Percentiles rank a stretch among this genome's conserved stretches.
Evolutionary conservation across 768 basidiomycete species (phyloP).

Genomic region (Collybia sp.): DNA sequence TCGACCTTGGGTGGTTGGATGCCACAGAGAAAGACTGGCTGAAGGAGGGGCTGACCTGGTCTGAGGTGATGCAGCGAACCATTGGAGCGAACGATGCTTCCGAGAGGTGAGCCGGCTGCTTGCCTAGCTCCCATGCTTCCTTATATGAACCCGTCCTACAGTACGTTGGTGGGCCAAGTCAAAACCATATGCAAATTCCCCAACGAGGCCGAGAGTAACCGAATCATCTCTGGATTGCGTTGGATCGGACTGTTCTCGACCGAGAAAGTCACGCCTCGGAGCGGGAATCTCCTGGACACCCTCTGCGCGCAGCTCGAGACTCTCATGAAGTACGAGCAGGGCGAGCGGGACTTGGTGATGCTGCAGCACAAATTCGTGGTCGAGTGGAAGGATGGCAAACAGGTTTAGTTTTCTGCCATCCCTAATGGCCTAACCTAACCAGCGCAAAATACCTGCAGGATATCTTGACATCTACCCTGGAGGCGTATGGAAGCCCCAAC

Average conservation of each 20-base stretch:
- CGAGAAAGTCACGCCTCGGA: conserved; percentile 56
- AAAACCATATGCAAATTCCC: conserved; percentile 73
- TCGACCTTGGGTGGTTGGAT: conserved; percentile 84
- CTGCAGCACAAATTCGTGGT: conserved; percentile 98
- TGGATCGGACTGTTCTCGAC: conserved; percentile 92
- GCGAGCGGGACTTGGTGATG: conserved; percentile 95
- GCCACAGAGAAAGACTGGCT: conserved; percentile 76
- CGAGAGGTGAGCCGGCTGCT: conserved; percentile 50
- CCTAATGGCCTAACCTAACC: conserved; percentile 3
- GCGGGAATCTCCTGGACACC: conserved; percentile 84
- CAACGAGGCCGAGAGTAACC: conserved; percentile 56
- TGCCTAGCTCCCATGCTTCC: not conserved
- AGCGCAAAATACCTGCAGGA: conserved; percentile 39
- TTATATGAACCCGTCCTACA: conserved; percentile 20
- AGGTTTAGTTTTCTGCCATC: conserved; percentile 33
- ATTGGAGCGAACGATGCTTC: conserved; percentile 60
- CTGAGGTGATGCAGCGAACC: conserved; percentile 73
- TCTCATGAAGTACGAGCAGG: conserved; percentile 86
- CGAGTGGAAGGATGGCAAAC: conserved; percentile 78
- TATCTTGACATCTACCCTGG: conserved; percentile 87
- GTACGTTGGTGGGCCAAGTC: conserved; percentile 70
- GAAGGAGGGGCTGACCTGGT: conserved; percentile 72
- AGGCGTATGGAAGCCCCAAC: conserved; percentile 75
- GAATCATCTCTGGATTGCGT: conserved; percentile 85
- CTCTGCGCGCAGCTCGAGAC: conserved; percentile 87